phyloP scores from a whole-genome alignment of 1,284 basidiomycete genomes.

The Trametes versicolor region DNA sequence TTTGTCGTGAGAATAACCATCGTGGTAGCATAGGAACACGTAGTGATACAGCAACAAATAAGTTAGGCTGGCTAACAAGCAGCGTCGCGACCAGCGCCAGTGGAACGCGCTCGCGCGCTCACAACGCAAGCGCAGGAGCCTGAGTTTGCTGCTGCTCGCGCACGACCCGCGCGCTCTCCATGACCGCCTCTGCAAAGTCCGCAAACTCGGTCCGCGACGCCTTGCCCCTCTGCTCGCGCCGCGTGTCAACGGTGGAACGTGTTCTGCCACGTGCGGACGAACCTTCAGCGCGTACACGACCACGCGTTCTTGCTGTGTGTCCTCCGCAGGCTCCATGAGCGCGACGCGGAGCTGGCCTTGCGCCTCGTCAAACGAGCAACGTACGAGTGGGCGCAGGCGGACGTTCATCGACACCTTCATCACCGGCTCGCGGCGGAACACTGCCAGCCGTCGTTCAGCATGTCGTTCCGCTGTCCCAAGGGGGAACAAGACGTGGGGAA shows the following conservation, averaged over 20 bases:
- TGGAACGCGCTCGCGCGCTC: not conserved
- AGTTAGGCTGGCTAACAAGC: not conserved
- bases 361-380: constrained; percentile 63
- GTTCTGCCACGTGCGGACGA: constrained; percentile 7
- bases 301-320: constrained; percentile 36
- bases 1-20: not conserved
- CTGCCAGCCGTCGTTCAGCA: constrained; percentile 44
- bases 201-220: constrained; percentile 39
- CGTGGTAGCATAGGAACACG: not conserved
- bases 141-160: constrained; percentile 14
- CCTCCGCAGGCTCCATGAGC: constrained; percentile 57
- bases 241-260: constrained; percentile 2
- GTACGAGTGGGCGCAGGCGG: constrained; percentile 58
- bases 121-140: not conserved
- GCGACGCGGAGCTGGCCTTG: constrained; percentile 65
- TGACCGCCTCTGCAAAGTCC: constrained; percentile 36
- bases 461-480: not conserved
- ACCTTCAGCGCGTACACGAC: constrained; percentile 56
- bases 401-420: constrained; percentile 76
- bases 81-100: not conserved
- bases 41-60: constrained; percentile 4
- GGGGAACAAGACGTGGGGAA: not conserved
- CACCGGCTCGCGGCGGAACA: constrained; percentile 73
- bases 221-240: constrained; percentile 37
- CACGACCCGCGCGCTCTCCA: constrained; percentile 25